Evolutionary conservation across 148 eudicot species (phyloP).

Genomic region (Drosera capensis): DNA sequence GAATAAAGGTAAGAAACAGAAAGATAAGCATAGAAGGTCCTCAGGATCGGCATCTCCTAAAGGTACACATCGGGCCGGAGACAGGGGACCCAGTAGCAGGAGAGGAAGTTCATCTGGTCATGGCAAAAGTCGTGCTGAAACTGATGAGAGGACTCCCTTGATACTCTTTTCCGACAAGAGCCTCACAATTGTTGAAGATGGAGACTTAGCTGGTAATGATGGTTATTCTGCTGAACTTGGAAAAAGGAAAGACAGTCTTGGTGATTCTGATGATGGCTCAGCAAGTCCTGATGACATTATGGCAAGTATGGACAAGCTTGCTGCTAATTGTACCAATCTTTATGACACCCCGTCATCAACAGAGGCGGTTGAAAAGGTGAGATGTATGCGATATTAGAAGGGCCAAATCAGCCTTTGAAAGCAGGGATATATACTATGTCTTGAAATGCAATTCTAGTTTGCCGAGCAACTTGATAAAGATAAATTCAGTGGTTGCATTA

Average conservation of each 20-base stretch:
- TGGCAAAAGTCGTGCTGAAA: constrained; percentile 15
- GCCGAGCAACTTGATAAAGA: too few species aligned
- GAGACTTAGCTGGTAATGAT: constrained; percentile 9
- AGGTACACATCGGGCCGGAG: constrained; percentile 12
- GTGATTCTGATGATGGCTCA: constrained; percentile 14
- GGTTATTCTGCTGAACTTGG: constrained; percentile 5
- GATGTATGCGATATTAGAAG: too few species aligned
- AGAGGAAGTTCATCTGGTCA: constrained; percentile 14
- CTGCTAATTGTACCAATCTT: background rate
- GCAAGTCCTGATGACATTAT: constrained; percentile 1
- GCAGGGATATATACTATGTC: too few species aligned
- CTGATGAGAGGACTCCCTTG: constrained; percentile 19
- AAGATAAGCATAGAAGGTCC: constrained; percentile 28
- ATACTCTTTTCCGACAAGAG: constrained; percentile 8
- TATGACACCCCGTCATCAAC: constrained; percentile 1
- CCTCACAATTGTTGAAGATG: constrained; percentile 3
- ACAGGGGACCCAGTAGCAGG: constrained; percentile 13
- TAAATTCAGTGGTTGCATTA: too few species aligned
- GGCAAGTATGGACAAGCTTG: background rate
- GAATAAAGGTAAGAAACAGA: constrained; percentile 19
- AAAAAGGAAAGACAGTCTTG: constrained; percentile 15
- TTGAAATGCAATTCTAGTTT: too few species aligned
- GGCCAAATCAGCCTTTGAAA: too few species aligned
- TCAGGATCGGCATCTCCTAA: constrained; percentile 46
- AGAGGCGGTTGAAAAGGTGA: too few species aligned